Conservation (phyloP, 352 stramenopile species). For the Phytophthora rubi region DNA sequence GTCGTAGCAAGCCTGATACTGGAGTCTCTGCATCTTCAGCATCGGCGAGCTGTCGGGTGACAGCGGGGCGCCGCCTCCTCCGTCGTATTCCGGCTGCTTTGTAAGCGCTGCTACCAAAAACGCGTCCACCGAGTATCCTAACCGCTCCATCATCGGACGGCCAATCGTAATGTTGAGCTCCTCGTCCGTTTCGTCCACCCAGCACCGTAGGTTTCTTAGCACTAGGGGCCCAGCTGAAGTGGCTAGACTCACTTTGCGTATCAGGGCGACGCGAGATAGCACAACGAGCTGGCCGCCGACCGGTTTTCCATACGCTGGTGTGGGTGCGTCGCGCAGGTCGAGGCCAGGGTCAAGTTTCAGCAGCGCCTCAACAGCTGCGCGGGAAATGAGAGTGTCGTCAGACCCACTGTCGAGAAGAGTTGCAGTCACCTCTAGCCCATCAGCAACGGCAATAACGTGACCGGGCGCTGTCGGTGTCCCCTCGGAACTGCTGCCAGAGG, state of each 20-base stretch:
- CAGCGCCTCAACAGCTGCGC: not conserved
- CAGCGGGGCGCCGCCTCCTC: not conserved
- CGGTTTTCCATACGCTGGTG: not conserved
- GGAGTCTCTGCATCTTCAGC: not conserved
- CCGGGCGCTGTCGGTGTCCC: not conserved
- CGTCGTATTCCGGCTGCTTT: not conserved
- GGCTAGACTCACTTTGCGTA: not conserved
- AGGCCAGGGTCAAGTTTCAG: not conserved
- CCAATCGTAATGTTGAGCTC: not conserved
- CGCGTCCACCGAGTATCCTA: not conserved
- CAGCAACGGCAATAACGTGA: not conserved
- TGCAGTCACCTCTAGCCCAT: not conserved
- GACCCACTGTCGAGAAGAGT: not conserved
- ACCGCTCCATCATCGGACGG: not conserved
- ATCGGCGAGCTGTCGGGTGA: not conserved
- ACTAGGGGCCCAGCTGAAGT: not conserved
- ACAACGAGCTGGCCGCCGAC: not conserved
- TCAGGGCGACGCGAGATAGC: not conserved
- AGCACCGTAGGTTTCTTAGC: not conserved
- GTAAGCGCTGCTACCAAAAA: not conserved
- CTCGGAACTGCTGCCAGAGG: not conserved
- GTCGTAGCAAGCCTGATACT: not conserved
- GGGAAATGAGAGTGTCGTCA: not conserved
- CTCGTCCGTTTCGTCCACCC: not conserved
- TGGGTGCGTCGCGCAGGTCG: not conserved